Percentiles rank a stretch among this genome's conserved stretches.
phyloP scores from a whole-genome alignment of 2,329 filamentous ascomycete species.

The Plenodomus biglobosus region DNA sequence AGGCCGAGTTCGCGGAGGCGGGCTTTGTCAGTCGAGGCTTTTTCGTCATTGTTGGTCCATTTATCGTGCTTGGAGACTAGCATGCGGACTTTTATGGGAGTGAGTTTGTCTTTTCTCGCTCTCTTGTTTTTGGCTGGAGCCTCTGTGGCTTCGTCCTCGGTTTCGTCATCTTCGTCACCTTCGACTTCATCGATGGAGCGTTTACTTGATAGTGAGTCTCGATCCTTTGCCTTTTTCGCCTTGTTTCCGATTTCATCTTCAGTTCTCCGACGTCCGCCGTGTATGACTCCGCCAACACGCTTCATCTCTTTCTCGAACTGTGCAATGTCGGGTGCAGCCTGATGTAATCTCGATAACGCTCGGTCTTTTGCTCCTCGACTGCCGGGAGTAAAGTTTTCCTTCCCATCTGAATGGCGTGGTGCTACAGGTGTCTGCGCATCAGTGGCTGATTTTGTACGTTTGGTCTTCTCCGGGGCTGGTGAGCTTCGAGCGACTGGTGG shows the following conservation, averaged over 20 bases:
- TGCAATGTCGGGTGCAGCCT: conserved; percentile 79
- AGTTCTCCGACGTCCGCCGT: conserved; percentile 51
- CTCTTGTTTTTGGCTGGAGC: conserved; percentile 65
- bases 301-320: conserved; percentile 94
- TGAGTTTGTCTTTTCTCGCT: conserved; percentile 51
- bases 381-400: conserved; percentile 83
- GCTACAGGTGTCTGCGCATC: conserved; percentile 56
- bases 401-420: conserved; percentile 52
- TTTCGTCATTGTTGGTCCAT: conserved; percentile 73
- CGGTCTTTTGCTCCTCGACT: conserved; percentile 87
- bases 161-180: conserved; percentile 43
- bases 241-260: conserved; percentile 44
- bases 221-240: conserved; percentile 30
- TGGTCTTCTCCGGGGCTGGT: conserved; percentile 28
- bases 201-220: conserved; percentile 48
- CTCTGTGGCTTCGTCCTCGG: conserved; percentile 51
- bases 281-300: conserved; percentile 67
- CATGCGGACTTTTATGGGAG: conserved; percentile 71
- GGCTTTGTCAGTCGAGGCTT: conserved; percentile 80
- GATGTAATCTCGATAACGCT: conserved; percentile 74
- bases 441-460: conserved; percentile 26
- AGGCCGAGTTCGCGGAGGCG: conserved; percentile 81
- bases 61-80: conserved; percentile 80
- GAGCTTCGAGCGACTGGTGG: conserved; percentile 27
- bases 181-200: conserved; percentile 51